Evolutionary conservation across 2,329 filamentous ascomycete species (phyloP), one percentile per base, ranked within the genome.

Genomic region (Emydomyces testavorans): DNA sequence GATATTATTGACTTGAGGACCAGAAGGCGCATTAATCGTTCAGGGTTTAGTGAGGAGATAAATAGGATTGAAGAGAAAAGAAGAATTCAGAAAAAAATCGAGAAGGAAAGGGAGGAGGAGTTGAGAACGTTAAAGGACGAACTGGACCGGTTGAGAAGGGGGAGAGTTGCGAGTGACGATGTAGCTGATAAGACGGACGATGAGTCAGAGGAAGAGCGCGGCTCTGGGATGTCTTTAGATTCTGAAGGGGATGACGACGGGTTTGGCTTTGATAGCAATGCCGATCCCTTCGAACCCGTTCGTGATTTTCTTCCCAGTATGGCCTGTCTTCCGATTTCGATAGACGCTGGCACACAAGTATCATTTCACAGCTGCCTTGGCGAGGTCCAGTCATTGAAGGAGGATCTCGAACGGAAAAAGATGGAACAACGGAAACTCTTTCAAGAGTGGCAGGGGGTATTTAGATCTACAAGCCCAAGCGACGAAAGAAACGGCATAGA

Each of bases 41-140:
- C 66, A 44, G 66, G 70, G 3, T 54, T 73, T 39, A 72, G 70
- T 48, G 65, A 71, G 50, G 70, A 72, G 50, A 65, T 70, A 49
- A 71, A 71, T 52, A 56, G 61, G 20, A 62, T 69, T 31, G 61
- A 71, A 32, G 62, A 63, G 4, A 68, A 69, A 47, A 67, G 64
- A 50, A 62, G 62, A 18, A 55, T 52, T 10, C 56, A 58, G 16
- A 50, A 42, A 13, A 56, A 54, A 26, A 40, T 57, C 34, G 49
- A 57, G 13, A 58, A 56, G 28, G 54, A 60, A 34, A 62, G 62
- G 40, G 62, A 64, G 24, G 51, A 57, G 6, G 57, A 65, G 42
- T 39, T 66, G 16, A 53, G 53, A 34, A 47, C 35, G 4, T 49
- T 64, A 31, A 55, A 54, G 32, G 46, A 57, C n/a, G 56, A 62